These are phyloP conservation scores for Odonthalia washingtoniensis DNA, from an alignment of 31 red algal species.

Conservation along the genomic window DNA sequence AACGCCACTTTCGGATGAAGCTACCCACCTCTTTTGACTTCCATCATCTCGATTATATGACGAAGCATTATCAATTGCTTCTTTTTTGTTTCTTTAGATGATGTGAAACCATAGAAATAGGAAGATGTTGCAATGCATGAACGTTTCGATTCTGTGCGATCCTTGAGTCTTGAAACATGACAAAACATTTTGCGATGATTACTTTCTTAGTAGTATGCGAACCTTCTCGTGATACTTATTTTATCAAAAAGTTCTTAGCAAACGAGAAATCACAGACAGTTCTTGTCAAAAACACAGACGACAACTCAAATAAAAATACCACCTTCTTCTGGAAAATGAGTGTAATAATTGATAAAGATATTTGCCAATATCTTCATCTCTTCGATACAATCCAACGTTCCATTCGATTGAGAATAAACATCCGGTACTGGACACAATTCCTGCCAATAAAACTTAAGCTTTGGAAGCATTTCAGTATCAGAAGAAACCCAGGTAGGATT, in stretches of 20 bases:
- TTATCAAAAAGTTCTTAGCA: slow-evolving; percentile 75
- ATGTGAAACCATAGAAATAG: slow-evolving; percentile 79
- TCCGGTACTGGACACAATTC: too few species aligned
- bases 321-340: slow-evolving; percentile 57
- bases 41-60: background rate
- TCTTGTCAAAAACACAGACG: slow-evolving; percentile 87
- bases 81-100: slow-evolving; percentile 54
- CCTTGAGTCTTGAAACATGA: slow-evolving; percentile 59
- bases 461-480: slow-evolving; percentile 57
- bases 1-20: too few species aligned
- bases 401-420: too few species aligned
- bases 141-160: slow-evolving; percentile 84
- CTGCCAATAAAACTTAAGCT: slow-evolving; percentile 78
- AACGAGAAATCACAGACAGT: slow-evolving; percentile 90
- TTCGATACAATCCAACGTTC: slow-evolving; percentile 54
- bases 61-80: slow-evolving; percentile 3
- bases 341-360: slow-evolving; percentile 84
- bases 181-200: slow-evolving; percentile 74
- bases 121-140: slow-evolving; percentile 85
- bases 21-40: background rate
- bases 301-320: slow-evolving; percentile 83
- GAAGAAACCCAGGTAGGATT: slow-evolving; percentile 74
- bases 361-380: slow-evolving; percentile 71
- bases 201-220: slow-evolving; percentile 31
- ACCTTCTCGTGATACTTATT: slow-evolving; percentile 46